phyloP scores from a whole-genome alignment of 768 basidiomycete genomes.

The Infundibulicybe gibba region DNA sequence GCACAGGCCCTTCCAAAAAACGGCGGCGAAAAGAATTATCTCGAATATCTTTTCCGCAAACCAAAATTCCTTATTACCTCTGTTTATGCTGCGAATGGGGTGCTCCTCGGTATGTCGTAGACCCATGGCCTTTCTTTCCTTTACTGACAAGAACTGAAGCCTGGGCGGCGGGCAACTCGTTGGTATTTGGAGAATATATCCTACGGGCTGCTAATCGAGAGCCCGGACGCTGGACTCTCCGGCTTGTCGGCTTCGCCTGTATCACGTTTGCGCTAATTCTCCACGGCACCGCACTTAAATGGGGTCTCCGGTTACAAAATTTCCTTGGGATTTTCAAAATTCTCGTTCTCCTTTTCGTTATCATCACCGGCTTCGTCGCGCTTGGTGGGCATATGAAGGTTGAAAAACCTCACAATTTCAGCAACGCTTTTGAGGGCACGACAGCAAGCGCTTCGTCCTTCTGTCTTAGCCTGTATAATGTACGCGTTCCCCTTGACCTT shows the following conservation, averaged over 20 bases:
- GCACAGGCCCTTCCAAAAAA: slow-evolving; percentile 51
- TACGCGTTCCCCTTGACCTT: slow-evolving; percentile 5
- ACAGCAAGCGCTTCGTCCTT: slow-evolving; percentile 45
- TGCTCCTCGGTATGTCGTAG: slow-evolving; percentile 34
- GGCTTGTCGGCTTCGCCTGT: slow-evolving; percentile 30
- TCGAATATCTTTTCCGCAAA: slow-evolving; percentile 56
- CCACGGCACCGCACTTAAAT: slow-evolving; percentile 42
- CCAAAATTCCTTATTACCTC: slow-evolving; percentile 57
- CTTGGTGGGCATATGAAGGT: slow-evolving; percentile 31
- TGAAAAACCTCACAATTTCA: slow-evolving; percentile 29
- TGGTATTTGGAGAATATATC: slow-evolving; percentile 60
- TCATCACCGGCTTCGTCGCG: slow-evolving; percentile 45
- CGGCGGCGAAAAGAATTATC: slow-evolving; percentile 70
- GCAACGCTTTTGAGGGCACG: slow-evolving; percentile 37
- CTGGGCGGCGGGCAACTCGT: slow-evolving; percentile 39
- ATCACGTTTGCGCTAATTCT: slow-evolving; percentile 32
- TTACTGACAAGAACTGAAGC: slow-evolving; percentile 12
- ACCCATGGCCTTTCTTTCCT: background rate
- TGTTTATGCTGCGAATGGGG: slow-evolving; percentile 48
- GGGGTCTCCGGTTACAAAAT: slow-evolving; percentile 62
- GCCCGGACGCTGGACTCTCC: slow-evolving; percentile 26
- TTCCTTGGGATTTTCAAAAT: slow-evolving; percentile 58
- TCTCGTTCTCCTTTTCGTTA: slow-evolving; percentile 40
- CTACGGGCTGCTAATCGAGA: slow-evolving; percentile 28
- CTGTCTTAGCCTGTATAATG: slow-evolving; percentile 50